A percentile compares a stretch with the other conserved stretches of the same genome.
Conservation (phyloP, 352 stramenopile genomes). For the Globisporangium acanthophoron region DNA sequence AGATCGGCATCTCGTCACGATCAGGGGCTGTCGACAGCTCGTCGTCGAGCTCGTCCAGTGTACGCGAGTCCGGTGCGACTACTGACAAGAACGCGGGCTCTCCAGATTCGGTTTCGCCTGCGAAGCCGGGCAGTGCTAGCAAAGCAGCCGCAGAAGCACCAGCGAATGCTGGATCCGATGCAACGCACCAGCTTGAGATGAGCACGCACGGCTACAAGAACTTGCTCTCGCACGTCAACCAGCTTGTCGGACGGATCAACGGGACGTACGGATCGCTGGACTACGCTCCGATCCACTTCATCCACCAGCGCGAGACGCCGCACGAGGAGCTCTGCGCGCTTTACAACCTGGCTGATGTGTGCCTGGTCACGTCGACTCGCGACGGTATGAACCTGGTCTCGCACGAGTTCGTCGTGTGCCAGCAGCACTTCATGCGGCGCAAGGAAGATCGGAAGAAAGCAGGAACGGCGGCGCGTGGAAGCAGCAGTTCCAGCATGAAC, state of each 20-base stretch:
- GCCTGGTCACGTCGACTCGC: slow-evolving; percentile 81
- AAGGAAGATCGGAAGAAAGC: slow-evolving; percentile 64
- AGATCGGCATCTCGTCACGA: slow-evolving; percentile 94
- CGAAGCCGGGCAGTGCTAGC: not conserved
- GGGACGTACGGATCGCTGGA: slow-evolving; percentile 82
- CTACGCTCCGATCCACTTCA: slow-evolving; percentile 90
- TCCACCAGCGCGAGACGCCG: slow-evolving; percentile 69
- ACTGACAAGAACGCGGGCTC: slow-evolving; percentile 11
- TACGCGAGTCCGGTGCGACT: slow-evolving; percentile 1
- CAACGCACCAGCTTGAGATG: slow-evolving; percentile 68
- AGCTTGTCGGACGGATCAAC: slow-evolving; percentile 88
- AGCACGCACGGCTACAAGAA: slow-evolving; percentile 70
- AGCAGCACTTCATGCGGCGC: slow-evolving; percentile 80
- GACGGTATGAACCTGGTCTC: slow-evolving; percentile 91
- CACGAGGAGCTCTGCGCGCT: slow-evolving; percentile 87
- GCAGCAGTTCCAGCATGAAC: not conserved
- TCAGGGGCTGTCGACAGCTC: slow-evolving; percentile 30
- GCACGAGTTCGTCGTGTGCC: slow-evolving; percentile 87
- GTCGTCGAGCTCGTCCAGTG: not conserved
- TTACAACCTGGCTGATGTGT: slow-evolving; percentile 87
- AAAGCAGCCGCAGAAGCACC: slow-evolving; percentile 5
- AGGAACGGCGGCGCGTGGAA: slow-evolving; percentile 17
- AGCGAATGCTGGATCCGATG: slow-evolving; percentile 22
- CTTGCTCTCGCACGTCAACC: slow-evolving; percentile 76
- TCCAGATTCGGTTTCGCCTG: not conserved